phyloP scores from a whole-genome alignment of 2,329 filamentous ascomycete species.

The Penicillium polonicum region DNA sequence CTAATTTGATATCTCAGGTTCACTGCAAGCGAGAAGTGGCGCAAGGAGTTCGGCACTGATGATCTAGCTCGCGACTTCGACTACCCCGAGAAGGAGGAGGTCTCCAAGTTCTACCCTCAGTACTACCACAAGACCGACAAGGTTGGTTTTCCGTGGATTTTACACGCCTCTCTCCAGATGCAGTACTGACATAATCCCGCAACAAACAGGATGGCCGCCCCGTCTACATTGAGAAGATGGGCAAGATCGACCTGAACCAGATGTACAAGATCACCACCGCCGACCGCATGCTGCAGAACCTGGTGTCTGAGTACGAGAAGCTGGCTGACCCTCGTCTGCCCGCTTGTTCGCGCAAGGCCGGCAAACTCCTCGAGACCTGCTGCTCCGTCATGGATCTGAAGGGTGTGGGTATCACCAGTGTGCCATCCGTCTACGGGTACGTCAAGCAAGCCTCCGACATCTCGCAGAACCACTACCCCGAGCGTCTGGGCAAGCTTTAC shows the following conservation, averaged over 20 bases:
- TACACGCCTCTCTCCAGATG: background rate
- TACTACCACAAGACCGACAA: constrained; percentile 86
- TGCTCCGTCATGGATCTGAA: constrained; percentile 99
- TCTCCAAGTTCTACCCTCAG: constrained; percentile 93
- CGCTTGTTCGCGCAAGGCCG: constrained; percentile 89
- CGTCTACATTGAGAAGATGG: constrained; percentile 94
- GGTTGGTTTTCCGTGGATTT: constrained; percentile 38
- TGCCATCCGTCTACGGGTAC: constrained; percentile 82
- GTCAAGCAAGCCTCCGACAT: constrained; percentile 80
- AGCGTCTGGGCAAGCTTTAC: constrained; percentile 93
- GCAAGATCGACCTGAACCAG: constrained; percentile 83
- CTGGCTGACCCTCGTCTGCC: constrained; percentile 88
- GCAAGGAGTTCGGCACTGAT: constrained; percentile 81
- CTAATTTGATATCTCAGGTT: constrained; percentile 63
- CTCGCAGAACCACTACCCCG: constrained; percentile 98
- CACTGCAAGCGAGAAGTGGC: constrained; percentile 85
- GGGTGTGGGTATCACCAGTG: constrained; percentile 80
- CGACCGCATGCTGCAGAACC: constrained; percentile 94
- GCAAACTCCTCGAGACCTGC: constrained; percentile 90
- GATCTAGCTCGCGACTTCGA: constrained; percentile 77
- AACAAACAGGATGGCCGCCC: constrained; percentile 79
- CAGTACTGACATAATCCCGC: background rate
- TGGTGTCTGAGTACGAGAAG: constrained; percentile 97
- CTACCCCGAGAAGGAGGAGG: constrained; percentile 78
- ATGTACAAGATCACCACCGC: constrained; percentile 91